phyloP scores from a whole-genome alignment of 2,329 filamentous ascomycete genomes.

The Emydomyces testavorans region DNA sequence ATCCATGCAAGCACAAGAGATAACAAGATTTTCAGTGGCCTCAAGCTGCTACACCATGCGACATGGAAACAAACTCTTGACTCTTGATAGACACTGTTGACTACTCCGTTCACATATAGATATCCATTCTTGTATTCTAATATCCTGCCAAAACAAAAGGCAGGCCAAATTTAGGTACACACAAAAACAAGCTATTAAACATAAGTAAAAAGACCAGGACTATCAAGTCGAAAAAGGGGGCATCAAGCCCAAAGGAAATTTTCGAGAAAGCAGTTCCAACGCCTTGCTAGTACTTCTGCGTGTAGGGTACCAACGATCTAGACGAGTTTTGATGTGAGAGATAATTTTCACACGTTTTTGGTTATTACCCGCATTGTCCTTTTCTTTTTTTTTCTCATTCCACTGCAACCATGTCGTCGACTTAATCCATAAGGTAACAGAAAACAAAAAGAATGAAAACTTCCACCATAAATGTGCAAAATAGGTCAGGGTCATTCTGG shows the following conservation, averaged over 20 bases:
- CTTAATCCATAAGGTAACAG: slow-evolving; percentile 4
- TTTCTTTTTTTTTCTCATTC: slow-evolving; percentile 2
- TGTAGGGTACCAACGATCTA: slow-evolving; percentile 19
- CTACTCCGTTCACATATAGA: not conserved
- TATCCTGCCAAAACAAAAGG: not conserved
- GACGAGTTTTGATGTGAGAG: slow-evolving; percentile 12
- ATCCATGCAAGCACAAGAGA: no score
- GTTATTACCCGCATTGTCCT: not conserved
- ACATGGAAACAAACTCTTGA: not conserved
- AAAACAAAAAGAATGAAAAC: not conserved
- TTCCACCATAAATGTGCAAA: slow-evolving; percentile 1
- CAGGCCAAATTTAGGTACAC: slow-evolving; percentile 5
- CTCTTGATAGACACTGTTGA: not conserved
- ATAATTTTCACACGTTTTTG: slow-evolving; percentile 19
- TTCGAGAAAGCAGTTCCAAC: slow-evolving; percentile 16
- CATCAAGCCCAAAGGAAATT: not conserved
- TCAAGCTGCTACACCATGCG: no score
- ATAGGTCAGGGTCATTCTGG: slow-evolving; percentile 12
- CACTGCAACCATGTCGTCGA: slow-evolving; percentile 5
- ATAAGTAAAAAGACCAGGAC: not conserved
- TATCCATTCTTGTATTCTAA: slow-evolving; percentile 11
- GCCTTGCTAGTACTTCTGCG: slow-evolving; percentile 20
- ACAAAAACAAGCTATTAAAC: slow-evolving; percentile 4
- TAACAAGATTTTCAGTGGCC: no score
- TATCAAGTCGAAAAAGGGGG: not conserved